Evolutionary conservation across 1,284 basidiomycete species (phyloP).

Genomic region (Termitomyces sp.): DNA sequence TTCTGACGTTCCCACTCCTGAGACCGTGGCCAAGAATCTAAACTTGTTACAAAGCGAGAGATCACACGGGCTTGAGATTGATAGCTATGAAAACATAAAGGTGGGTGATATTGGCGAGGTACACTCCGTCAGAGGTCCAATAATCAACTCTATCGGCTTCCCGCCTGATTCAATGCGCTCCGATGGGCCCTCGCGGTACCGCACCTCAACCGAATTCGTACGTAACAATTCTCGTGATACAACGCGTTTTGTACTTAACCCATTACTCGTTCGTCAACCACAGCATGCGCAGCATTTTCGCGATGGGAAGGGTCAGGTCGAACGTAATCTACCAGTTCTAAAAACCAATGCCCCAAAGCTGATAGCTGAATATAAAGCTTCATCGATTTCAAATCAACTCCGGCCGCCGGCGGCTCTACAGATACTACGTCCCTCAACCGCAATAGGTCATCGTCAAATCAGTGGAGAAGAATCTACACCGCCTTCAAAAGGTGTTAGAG

Average conservation of each 20-base stretch:
- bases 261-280: background rate
- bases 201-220: background rate
- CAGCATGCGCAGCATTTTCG: background rate
- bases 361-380: conserved; percentile 22
- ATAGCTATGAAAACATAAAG: background rate
- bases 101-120: background rate
- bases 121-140: background rate
- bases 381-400: conserved; percentile 2
- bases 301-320: background rate
- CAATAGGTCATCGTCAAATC: conserved; percentile 8
- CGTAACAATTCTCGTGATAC: background rate
- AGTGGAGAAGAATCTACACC: background rate
- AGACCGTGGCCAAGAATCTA: background rate
- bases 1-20: background rate
- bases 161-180: background rate
- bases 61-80: background rate
- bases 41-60: background rate
- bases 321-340: background rate
- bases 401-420: background rate
- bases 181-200: background rate
- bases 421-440: conserved; percentile 12
- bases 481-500: background rate
- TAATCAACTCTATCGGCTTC: background rate
- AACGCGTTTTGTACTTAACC: background rate
- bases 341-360: conserved; percentile 18